A percentile compares a stretch with the other conserved stretches of the same genome.
phyloP scores from a whole-genome alignment of 2,329 filamentous ascomycete species.

The Penicillium griseofulvum region DNA sequence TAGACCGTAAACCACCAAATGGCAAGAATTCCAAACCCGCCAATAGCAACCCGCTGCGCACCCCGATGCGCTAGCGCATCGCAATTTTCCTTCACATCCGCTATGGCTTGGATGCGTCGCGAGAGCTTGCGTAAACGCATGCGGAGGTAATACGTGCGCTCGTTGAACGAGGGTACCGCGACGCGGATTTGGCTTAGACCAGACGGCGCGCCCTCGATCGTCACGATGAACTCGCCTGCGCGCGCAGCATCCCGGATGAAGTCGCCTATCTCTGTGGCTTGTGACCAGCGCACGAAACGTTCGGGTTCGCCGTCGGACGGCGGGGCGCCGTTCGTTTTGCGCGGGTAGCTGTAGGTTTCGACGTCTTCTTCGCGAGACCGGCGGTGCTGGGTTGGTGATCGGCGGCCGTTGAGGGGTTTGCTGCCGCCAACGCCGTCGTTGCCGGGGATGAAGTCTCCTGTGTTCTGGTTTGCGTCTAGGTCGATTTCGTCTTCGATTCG shows the following conservation, averaged over 20 bases:
- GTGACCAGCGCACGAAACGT: constrained; percentile 82
- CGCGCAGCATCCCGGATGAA: constrained; percentile 88
- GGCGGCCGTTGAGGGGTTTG: background rate
- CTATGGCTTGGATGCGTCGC: constrained; percentile 64
- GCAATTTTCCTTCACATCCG: constrained; percentile 76
- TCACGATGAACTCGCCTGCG: constrained; percentile 78
- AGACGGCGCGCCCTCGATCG: constrained; percentile 67
- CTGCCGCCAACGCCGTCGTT: constrained; percentile 6
- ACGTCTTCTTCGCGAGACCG: constrained; percentile 58
- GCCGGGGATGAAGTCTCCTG: constrained; percentile 5
- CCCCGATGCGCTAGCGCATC: constrained; percentile 72
- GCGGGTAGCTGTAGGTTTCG: constrained; percentile 69
- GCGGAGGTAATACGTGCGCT: constrained; percentile 85
- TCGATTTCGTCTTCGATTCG: constrained; percentile 34
- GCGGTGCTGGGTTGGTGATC: constrained; percentile 40
- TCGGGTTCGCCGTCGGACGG: constrained; percentile 18
- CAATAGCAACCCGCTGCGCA: constrained; percentile 75
- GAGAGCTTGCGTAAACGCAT: constrained; percentile 71
- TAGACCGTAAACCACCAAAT: constrained; percentile 84
- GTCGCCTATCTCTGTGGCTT: constrained; percentile 85
- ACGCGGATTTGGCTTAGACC: constrained; percentile 68
- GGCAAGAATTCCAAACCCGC: constrained; percentile 70
- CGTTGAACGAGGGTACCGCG: constrained; percentile 80
- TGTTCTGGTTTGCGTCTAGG: constrained; percentile 41
- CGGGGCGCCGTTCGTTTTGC: constrained; percentile 39